phyloP scores from a whole-genome alignment of 306 rosid species.

The Medicago ruthenica region DNA sequence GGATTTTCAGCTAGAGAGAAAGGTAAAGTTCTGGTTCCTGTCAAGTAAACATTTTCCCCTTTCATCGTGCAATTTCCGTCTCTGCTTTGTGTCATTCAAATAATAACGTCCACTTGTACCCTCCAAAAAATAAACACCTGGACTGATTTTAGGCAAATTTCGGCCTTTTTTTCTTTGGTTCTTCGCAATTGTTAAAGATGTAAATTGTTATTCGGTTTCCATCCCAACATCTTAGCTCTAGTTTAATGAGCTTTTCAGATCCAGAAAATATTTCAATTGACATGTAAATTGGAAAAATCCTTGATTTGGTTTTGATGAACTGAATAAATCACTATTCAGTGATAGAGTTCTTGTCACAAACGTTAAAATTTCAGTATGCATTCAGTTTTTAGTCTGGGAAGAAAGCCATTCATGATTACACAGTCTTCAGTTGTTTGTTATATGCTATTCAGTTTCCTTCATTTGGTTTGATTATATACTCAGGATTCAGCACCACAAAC shows the following conservation, averaged over 20 bases:
- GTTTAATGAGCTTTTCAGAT: conserved; percentile 34
- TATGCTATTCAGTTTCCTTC: conserved; percentile 36
- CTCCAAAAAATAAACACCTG: neutral
- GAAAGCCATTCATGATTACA: conserved; percentile 32
- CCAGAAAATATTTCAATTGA: conserved; percentile 24
- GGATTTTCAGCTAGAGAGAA: conserved; percentile 75
- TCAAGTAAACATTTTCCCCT: neutral
- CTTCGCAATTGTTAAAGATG: conserved; percentile 20
- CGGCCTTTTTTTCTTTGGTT: conserved; percentile 17
- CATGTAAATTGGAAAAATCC: conserved; percentile 24
- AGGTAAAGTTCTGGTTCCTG: conserved; percentile 61
- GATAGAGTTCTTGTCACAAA: conserved; percentile 32
- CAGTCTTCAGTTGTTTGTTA: conserved; percentile 38
- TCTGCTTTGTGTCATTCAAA: conserved; percentile 26
- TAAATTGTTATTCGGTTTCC: conserved; percentile 20
- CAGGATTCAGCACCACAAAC: conserved; percentile 67
- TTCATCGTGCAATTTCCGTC: conserved; percentile 7
- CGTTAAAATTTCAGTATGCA: conserved; percentile 12
- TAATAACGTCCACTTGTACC: conserved; percentile 26
- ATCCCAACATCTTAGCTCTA: conserved; percentile 1
- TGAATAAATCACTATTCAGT: conserved; percentile 22
- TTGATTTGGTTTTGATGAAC: conserved; percentile 43
- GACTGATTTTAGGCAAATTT: conserved; percentile 30
- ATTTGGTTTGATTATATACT: conserved; percentile 40
- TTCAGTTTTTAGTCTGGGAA: conserved; percentile 27